Base-by-base conservation (phyloP, 1,284 basidiomycete genomes). In the Sutorius eximius region DNA sequence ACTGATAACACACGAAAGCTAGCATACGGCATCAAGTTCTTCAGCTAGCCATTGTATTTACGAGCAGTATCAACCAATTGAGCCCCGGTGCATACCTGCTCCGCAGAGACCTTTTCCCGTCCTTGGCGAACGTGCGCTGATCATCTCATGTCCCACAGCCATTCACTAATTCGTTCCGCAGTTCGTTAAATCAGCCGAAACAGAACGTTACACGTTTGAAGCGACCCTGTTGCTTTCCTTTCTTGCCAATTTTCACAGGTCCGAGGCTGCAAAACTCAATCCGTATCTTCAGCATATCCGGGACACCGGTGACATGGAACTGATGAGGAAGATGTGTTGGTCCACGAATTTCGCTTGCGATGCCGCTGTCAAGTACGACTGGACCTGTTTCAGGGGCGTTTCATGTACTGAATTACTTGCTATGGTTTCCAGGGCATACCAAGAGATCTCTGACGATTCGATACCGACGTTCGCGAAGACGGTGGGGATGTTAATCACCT, bases 51-150 rank as follows among this genome's bases (percentile, higher is more conserved):
- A 68, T 87, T 40, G 75, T 77, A 18, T 84, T 81, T 57, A 76
- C 81, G 60, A 82, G 82, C 53, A 77, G 81, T 8, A 74, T 86
- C 47, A 75, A 72, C 38, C 83, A 87, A 57, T 74, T 84, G 15
- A 88, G 85, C 60, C 82, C 83, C 1, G 84, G 83, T 12, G 86
- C 85, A 8, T 87, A 87, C 63, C 82, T 87, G 47, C 74, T 87
- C 13, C 78, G 82, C 13, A 72, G 72, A 43, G 81, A 87, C 63
- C 69, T 87, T 22, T 86, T 82, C 59, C 77, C 82, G 3, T 73
- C 78, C 1, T 75, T 86, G 18, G 67, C 72, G 13, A 70, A 73
- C 22, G 85, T 82, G 51, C 41, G 79, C 56, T 22, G 47, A 42
- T 48, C 33, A 20, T 27, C 27, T 40, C 27, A 11, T 15, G 5